These are phyloP conservation scores for Cladophialophora yegresii DNA, from an alignment of 2,329 filamentous ascomycete genomes.

Conservation along the genomic window DNA sequence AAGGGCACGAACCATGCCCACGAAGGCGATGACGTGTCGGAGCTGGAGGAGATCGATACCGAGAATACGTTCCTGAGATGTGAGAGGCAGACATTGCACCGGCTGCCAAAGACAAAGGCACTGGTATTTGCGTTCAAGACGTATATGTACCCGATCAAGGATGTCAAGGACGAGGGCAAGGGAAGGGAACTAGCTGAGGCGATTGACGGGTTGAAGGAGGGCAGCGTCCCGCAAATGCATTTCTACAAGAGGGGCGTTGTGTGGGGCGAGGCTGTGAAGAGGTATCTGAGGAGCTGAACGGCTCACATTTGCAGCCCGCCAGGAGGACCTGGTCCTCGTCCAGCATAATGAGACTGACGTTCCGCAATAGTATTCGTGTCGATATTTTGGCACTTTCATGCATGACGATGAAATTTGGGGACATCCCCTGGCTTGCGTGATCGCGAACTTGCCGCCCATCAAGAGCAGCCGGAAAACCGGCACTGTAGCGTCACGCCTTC, in stretches of 20 bases:
- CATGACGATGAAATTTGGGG: neutral
- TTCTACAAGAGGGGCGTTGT: slow-evolving; percentile 61
- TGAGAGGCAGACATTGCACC: slow-evolving; percentile 64
- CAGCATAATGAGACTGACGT: neutral
- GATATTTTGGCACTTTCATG: neutral
- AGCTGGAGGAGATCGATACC: slow-evolving; percentile 48
- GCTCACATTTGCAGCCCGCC: neutral
- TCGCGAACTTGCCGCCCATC: no score
- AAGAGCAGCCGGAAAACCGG: no score
- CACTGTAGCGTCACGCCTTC: no score
- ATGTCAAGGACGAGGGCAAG: slow-evolving; percentile 59
- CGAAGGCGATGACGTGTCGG: slow-evolving; percentile 34
- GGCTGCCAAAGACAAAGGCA: slow-evolving; percentile 56
- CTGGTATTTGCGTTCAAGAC: slow-evolving; percentile 65
- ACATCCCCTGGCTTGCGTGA: neutral
- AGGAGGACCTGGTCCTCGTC: neutral
- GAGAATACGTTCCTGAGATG: slow-evolving; percentile 55
- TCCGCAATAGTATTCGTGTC: neutral
- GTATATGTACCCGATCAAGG: slow-evolving; percentile 58
- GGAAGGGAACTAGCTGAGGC: slow-evolving; percentile 58
- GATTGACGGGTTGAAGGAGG: slow-evolving; percentile 60
- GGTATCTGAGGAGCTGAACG: slow-evolving; percentile 47
- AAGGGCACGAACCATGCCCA: slow-evolving; percentile 42
- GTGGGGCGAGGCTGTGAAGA: slow-evolving; percentile 59
- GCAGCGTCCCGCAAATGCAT: slow-evolving; percentile 60